A percentile compares a stretch with the other conserved stretches of the same genome.
These are phyloP conservation scores for Crucihimalaya himalaica DNA, from an alignment of 345 rosid genomes.

Conservation along the genomic window DNA sequence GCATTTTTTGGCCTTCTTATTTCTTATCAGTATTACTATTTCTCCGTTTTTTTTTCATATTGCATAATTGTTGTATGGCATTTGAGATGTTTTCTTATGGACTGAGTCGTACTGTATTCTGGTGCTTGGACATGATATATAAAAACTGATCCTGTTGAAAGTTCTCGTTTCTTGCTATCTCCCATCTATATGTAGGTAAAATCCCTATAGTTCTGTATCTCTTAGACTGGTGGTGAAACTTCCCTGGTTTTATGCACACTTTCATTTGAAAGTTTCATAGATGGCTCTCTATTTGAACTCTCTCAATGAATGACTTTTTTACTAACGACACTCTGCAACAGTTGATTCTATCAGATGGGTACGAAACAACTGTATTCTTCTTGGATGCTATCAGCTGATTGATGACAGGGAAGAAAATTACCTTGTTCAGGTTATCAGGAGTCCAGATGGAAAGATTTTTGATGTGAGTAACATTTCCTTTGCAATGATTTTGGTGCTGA, in stretches of 20 bases:
- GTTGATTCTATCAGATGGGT: slow-evolving; percentile 95
- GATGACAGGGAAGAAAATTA: slow-evolving; percentile 78
- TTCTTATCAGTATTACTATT: not conserved
- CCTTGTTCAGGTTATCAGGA: slow-evolving; percentile 73
- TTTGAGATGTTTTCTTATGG: slow-evolving; percentile 17
- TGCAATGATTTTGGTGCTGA: slow-evolving; percentile 9
- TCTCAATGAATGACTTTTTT: slow-evolving; percentile 27
- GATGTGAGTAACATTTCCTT: slow-evolving; percentile 55
- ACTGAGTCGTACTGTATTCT: slow-evolving; percentile 4
- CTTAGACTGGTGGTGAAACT: slow-evolving; percentile 13
- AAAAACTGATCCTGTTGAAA: slow-evolving; percentile 21
- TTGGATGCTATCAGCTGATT: slow-evolving; percentile 73
- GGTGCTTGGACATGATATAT: not conserved
- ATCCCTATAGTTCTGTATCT: slow-evolving; percentile 1
- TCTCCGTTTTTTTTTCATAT: not conserved
- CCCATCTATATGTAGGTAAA: slow-evolving; percentile 1
- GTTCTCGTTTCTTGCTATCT: slow-evolving; percentile 21
- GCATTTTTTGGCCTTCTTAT: slow-evolving; percentile 29
- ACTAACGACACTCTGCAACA: slow-evolving; percentile 46
- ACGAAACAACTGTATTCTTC: slow-evolving; percentile 63
- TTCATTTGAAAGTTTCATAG: slow-evolving; percentile 17
- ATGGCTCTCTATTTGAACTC: slow-evolving; percentile 12
- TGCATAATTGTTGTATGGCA: not conserved
- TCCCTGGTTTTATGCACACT: slow-evolving; percentile 13
- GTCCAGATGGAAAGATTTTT: slow-evolving; percentile 64